Conservation (phyloP, 2,329 filamentous ascomycete species). For the Coniella vitis region DNA sequence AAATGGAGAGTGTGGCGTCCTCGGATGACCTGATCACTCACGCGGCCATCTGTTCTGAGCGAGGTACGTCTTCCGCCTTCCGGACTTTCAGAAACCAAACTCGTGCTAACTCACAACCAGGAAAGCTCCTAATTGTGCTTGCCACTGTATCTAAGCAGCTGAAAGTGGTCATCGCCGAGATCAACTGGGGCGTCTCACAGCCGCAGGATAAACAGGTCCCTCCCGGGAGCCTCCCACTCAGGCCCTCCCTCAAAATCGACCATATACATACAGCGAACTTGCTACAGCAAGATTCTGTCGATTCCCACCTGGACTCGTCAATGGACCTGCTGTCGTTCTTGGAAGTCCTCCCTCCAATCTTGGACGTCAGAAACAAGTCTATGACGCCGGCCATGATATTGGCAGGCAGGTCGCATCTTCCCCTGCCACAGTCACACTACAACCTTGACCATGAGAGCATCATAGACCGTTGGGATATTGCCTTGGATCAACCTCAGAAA, state of each 20-base stretch:
- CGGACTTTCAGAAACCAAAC: constrained; percentile 21
- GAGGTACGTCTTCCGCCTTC: constrained; percentile 44
- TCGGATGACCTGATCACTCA: constrained; percentile 75
- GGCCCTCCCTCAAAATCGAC: constrained; percentile 46
- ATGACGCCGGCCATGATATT: constrained; percentile 57
- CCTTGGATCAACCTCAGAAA: constrained; percentile 57
- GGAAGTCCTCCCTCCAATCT: constrained; percentile 61
- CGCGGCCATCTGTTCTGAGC: constrained; percentile 68
- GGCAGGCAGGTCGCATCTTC: constrained; percentile 61
- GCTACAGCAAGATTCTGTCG: constrained; percentile 41
- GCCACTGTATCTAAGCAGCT: constrained; percentile 66
- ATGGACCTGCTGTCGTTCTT: constrained; percentile 65
- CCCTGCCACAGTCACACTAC: constrained; percentile 46
- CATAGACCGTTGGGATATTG: constrained; percentile 75
- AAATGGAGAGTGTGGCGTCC: constrained; percentile 65
- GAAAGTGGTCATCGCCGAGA: constrained; percentile 63
- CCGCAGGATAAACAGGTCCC: constrained; percentile 47
- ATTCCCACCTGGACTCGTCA: constrained; percentile 39
- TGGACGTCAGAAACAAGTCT: constrained; percentile 52
- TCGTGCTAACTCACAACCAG: constrained; percentile 18
- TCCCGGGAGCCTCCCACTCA: constrained; percentile 39
- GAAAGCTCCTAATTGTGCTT: constrained; percentile 56
- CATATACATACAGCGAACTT: constrained; percentile 53
- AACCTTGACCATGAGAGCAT: constrained; percentile 63
- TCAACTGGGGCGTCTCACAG: constrained; percentile 65